A percentile compares a stretch with the other conserved stretches of the same genome.
phyloP scores from a whole-genome alignment of 768 basidiomycete genomes.

The Collybiopsis confluens region DNA sequence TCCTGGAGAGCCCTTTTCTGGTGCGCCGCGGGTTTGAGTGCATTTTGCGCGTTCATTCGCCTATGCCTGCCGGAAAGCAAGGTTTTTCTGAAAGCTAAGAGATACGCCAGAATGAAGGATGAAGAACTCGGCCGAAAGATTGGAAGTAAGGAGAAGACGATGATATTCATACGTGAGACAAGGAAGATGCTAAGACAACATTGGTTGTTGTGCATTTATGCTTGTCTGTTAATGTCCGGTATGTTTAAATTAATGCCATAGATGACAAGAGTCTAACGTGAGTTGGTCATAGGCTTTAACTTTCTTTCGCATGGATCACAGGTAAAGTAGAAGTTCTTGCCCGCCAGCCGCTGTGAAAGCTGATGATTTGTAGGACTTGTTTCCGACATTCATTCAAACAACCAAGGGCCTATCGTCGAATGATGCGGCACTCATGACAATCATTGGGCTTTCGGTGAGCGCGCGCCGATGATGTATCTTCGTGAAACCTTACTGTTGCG shows the following conservation, averaged over 20 bases:
- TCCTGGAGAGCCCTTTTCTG: conserved; percentile 61
- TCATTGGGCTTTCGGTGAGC: conserved; percentile 49
- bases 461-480: not conserved
- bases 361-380: conserved; percentile 38
- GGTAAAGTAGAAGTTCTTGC: conserved; percentile 14
- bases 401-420: conserved; percentile 49
- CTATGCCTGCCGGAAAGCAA: conserved; percentile 51
- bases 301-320: conserved; percentile 53
- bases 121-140: conserved; percentile 27
- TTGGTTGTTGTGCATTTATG: conserved; percentile 60
- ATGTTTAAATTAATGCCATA: not conserved
- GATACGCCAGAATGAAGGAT: conserved; percentile 21
- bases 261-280: not conserved
- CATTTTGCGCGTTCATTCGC: conserved; percentile 49
- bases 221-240: conserved; percentile 51
- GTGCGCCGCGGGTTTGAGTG: conserved; percentile 45
- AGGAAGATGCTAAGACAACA: conserved; percentile 53
- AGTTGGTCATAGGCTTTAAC: conserved; percentile 48
- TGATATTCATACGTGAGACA: conserved; percentile 51
- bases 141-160: conserved; percentile 34
- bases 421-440: conserved; percentile 57
- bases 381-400: conserved; percentile 57
- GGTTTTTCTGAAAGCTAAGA: conserved; percentile 52
- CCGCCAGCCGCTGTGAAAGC: conserved; percentile 29
- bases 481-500: no score